phyloP scores from a whole-genome alignment of 441 rosid species.

The Lepidium campestre region DNA sequence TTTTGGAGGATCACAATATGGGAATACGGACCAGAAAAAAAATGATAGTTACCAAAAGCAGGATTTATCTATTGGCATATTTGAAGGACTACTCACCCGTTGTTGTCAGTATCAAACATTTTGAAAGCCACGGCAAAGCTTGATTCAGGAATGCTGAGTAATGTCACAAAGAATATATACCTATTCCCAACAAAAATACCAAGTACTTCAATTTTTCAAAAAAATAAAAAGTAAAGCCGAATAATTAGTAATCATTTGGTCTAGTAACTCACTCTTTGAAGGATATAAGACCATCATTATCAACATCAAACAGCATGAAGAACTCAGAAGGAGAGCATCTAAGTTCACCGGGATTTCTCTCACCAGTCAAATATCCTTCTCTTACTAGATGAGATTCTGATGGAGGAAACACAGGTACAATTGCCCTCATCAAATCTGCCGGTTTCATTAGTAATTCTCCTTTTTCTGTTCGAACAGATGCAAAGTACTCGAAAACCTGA shows the following conservation, averaged over 20 bases:
- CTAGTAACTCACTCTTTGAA: slow-evolving; percentile 77
- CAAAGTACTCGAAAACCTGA: slow-evolving; percentile 92
- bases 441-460: slow-evolving; percentile 85
- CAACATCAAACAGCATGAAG: slow-evolving; percentile 84
- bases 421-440: slow-evolving; percentile 83
- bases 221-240: neutral
- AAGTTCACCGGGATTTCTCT: slow-evolving; percentile 79
- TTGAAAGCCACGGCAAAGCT: slow-evolving; percentile 78
- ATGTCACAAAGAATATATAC: slow-evolving; percentile 83
- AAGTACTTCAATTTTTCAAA: neutral
- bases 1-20: slow-evolving; percentile 17
- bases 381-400: slow-evolving; percentile 82
- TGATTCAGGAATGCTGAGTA: slow-evolving; percentile 87
- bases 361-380: slow-evolving; percentile 85
- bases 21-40: slow-evolving; percentile 4
- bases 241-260: neutral
- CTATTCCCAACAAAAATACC: slow-evolving; percentile 34
- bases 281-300: slow-evolving; percentile 78
- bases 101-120: slow-evolving; percentile 78
- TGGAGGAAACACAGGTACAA: slow-evolving; percentile 89
- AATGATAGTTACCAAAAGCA: slow-evolving; percentile 17
- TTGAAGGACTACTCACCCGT: slow-evolving; percentile 49
- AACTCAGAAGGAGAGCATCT: slow-evolving; percentile 67
- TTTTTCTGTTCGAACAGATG: slow-evolving; percentile 41
- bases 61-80: neutral